Evolutionary conservation across 1,139 yeast genomes (phyloP).

Genomic region (Geotrichum carabidarum): DNA sequence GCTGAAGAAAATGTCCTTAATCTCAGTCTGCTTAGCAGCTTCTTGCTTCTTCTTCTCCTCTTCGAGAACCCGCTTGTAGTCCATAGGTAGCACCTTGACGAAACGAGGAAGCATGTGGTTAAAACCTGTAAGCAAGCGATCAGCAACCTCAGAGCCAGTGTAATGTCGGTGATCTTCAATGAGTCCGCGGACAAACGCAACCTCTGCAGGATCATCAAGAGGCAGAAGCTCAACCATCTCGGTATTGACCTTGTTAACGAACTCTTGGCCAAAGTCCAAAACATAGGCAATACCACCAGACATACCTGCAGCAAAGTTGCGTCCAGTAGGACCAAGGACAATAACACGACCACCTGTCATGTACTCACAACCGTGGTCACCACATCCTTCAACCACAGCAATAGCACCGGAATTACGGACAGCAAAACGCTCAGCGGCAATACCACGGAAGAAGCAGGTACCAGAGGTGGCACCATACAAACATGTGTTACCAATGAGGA

Average conservation of each 20-base stretch:
- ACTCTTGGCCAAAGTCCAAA: conserved; percentile 90
- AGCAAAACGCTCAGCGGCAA: conserved; percentile 96
- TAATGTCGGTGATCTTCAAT: conserved; percentile 93
- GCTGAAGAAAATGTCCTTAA: conserved; percentile 53
- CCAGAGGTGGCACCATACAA: conserved; percentile 97
- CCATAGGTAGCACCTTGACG: conserved; percentile 88
- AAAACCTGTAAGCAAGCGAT: conserved; percentile 73
- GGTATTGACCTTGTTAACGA: conserved; percentile 68
- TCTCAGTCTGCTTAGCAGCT: conserved; percentile 51
- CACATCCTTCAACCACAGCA: conserved; percentile 93
- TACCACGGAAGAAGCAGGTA: conserved; percentile 87
- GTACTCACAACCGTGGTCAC: conserved; percentile 98
- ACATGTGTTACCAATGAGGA: conserved; percentile 94
- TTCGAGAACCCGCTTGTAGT: conserved; percentile 84
- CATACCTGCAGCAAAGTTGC: conserved; percentile 98
- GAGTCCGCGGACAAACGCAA: conserved; percentile 88
- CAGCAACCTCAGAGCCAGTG: conserved; percentile 88
- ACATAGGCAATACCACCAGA: conserved; percentile 99
- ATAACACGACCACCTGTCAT: conserved; percentile 99
- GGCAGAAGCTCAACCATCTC: conserved; percentile 76
- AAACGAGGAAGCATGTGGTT: conserved; percentile 82
- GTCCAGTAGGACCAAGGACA: conserved; percentile 84
- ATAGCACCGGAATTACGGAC: conserved; percentile 98
- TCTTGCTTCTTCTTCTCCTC: conserved; percentile 63
- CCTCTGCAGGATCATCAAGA: conserved; percentile 81